Percentiles rank a stretch among this genome's conserved stretches.
These are phyloP conservation scores for Heliamphora exappendiculata DNA, from an alignment of 148 eudicot species.

Conservation along the genomic window DNA sequence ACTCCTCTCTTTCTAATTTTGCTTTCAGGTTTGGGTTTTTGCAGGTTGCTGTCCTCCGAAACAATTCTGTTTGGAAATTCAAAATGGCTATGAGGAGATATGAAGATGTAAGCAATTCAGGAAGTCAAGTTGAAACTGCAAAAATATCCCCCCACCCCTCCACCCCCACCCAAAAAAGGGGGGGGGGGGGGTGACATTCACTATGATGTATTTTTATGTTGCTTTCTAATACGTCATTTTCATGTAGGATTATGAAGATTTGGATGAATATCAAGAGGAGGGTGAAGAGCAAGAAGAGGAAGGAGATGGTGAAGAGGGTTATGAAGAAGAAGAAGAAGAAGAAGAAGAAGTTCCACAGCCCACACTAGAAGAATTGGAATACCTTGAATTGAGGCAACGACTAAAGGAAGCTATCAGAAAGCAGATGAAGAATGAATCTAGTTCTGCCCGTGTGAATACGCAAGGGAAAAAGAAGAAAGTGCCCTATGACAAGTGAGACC, in stretches of 20 bases:
- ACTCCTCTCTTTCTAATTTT: background rate
- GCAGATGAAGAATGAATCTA: slow-evolving; percentile 51
- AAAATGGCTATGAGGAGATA: slow-evolving; percentile 25
- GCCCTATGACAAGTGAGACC: slow-evolving; percentile 49
- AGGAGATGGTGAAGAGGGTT: slow-evolving; percentile 27
- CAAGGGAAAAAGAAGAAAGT: slow-evolving; percentile 32
- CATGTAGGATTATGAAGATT: slow-evolving; percentile 44
- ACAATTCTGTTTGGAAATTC: background rate
- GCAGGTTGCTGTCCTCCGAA: background rate
- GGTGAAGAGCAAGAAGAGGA: slow-evolving; percentile 34
- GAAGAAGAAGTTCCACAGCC: slow-evolving; percentile 43
- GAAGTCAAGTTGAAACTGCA: background rate
- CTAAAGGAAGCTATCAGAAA: slow-evolving; percentile 58
- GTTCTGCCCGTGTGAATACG: slow-evolving; percentile 34
- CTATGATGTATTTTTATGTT: background rate
- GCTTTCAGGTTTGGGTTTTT: background rate
- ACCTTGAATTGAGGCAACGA: slow-evolving; percentile 57
- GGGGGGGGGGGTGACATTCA: too few species aligned
- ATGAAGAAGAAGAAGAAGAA: slow-evolving; percentile 32
- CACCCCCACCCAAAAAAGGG: too few species aligned
- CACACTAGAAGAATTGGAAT: slow-evolving; percentile 54
- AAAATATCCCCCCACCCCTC: background rate
- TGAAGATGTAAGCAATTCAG: slow-evolving; percentile 29
- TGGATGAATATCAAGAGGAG: slow-evolving; percentile 62
- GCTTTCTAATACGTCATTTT: slow-evolving; percentile 4